Conservation (phyloP, 176 grass and related monocot species). For the Avena atlantica region DNA sequence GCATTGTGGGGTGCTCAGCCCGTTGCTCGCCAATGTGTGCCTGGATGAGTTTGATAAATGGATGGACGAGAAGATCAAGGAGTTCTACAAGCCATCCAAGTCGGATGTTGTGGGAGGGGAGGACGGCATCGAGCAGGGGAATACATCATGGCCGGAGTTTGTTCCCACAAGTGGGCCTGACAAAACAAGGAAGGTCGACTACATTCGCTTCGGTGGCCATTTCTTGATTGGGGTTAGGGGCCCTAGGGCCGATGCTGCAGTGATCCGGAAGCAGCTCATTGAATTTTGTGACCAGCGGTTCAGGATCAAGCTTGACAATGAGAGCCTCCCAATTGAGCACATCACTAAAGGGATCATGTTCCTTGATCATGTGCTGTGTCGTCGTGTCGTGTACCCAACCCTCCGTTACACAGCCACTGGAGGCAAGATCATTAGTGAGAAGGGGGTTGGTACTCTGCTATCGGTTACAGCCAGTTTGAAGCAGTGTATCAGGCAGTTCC, state of each 20-base stretch:
- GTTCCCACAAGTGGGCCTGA: conserved; percentile 92
- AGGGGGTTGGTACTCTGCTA: conserved; percentile 91
- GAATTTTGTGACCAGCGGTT: conserved; percentile 89
- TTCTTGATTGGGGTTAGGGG: conserved; percentile 89
- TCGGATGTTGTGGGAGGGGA: conserved; percentile 72
- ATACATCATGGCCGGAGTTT: conserved; percentile 96
- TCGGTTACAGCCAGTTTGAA: conserved; percentile 93
- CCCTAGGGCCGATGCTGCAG: conserved; percentile 80
- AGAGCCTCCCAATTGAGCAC: conserved; percentile 88
- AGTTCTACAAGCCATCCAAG: conserved; percentile 87
- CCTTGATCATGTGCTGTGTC: conserved; percentile 91
- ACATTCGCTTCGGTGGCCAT: conserved; percentile 85
- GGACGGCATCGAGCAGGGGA: conserved; percentile 68
- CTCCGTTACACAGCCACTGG: conserved; percentile 88
- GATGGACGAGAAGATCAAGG: conserved; percentile 84
- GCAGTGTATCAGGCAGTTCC: conserved; percentile 92
- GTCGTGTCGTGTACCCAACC: conserved; percentile 93
- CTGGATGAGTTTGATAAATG: conserved; percentile 95
- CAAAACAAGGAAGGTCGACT: conserved; percentile 93
- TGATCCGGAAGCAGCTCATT: conserved; percentile 84
- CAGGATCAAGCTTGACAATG: conserved; percentile 89
- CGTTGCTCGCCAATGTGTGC: conserved; percentile 83
- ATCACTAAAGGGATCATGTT: conserved; percentile 99
- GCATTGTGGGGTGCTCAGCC: conserved; percentile 78
- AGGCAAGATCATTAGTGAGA: conserved; percentile 98